Conservation (phyloP, 2,329 filamentous ascomycete genomes). For the Ambrosiella beaveri region DNA sequence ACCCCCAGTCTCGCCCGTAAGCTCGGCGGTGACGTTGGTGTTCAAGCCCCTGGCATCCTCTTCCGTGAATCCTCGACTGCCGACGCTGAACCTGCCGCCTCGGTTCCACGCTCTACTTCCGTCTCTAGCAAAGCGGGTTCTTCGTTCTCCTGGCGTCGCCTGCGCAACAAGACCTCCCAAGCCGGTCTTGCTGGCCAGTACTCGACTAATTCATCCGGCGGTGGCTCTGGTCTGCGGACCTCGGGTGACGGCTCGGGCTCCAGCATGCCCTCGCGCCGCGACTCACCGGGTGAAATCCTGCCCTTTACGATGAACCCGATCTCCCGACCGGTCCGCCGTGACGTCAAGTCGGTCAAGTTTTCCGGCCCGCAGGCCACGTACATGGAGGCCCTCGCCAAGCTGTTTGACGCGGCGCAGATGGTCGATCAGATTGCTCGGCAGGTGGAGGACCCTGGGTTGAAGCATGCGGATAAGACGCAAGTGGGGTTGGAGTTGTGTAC, state of each 20-base stretch:
- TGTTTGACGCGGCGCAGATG: constrained; percentile 87
- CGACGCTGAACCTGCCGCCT: constrained; percentile 27
- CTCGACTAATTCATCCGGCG: constrained; percentile 15
- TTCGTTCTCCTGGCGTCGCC: constrained; percentile 73
- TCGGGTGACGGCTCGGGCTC: constrained; percentile 2
- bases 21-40: constrained; percentile 82
- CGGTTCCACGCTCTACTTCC: constrained; percentile 38
- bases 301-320: constrained; percentile 56
- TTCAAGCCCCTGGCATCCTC: constrained; percentile 52
- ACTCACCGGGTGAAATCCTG: constrained; percentile 47
- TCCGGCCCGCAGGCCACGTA: constrained; percentile 76
- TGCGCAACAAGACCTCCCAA: constrained; percentile 76
- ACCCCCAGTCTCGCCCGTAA: constrained; percentile 63
- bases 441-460: constrained; percentile 84
- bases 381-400: constrained; percentile 72
- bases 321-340: constrained; percentile 53
- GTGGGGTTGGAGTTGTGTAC: constrained; percentile 89
- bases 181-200: constrained; percentile 38
- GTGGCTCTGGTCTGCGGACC: constrained; percentile 17
- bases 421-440: constrained; percentile 91
- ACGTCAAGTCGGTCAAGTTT: constrained; percentile 51
- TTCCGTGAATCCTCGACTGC: constrained; percentile 51
- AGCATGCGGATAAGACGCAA: constrained; percentile 82
- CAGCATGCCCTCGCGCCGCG: neutral
- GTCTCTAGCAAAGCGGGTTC: constrained; percentile 45